phyloP scores from a whole-genome alignment of 2,329 filamentous ascomycete species.

The Cercospora janseana region DNA sequence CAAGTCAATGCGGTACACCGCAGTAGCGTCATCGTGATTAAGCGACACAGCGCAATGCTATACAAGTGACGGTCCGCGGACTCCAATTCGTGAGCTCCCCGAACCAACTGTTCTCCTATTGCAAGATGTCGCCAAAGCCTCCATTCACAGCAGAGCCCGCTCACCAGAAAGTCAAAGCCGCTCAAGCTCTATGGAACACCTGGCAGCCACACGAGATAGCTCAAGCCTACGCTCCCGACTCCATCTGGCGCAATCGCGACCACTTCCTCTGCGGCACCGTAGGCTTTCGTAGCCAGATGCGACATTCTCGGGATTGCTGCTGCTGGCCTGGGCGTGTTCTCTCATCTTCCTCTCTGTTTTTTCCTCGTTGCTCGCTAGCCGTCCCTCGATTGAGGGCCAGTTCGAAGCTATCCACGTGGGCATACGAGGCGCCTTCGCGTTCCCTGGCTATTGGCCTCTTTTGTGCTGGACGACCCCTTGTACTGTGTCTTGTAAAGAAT shows the following conservation, averaged over 20 bases:
- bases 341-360: not conserved
- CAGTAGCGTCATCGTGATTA: no score
- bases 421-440: not conserved
- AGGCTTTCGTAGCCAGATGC: no score
- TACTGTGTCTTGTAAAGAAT: no score
- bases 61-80: no score
- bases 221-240: conserved; percentile 70
- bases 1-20: no score
- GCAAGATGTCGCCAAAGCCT: conserved; percentile 54
- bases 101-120: no score
- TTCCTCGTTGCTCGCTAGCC: not conserved
- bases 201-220: conserved; percentile 65
- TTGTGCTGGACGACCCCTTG: no score
- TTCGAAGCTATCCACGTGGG: not conserved
- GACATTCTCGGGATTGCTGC: no score
- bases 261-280: conserved; percentile 67
- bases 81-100: no score
- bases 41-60: no score
- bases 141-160: conserved; percentile 76
- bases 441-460: not conserved
- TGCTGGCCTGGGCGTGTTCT: no score
- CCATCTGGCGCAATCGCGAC: conserved; percentile 77
- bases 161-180: conserved; percentile 73
- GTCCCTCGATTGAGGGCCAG: no score
- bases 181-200: conserved; percentile 80